These are phyloP conservation scores for Blastomyces gilchristii DNA, from an alignment of 2,329 filamentous ascomycete species.

Conservation along the genomic window DNA sequence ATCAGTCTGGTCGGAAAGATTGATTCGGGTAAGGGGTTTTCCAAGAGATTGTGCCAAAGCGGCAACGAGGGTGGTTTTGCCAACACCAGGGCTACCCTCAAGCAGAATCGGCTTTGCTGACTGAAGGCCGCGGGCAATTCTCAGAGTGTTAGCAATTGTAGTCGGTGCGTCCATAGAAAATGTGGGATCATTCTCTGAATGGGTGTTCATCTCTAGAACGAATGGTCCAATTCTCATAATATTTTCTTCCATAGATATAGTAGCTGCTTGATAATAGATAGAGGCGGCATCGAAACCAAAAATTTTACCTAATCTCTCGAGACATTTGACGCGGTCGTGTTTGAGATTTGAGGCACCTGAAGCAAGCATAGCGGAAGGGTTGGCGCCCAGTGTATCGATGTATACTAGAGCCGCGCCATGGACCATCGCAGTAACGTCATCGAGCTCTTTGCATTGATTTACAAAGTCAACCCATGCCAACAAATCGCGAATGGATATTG, in stretches of 20 bases:
- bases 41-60: constrained; percentile 73
- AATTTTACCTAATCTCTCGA: constrained; percentile 60
- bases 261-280: constrained; percentile 55
- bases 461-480: constrained; percentile 90
- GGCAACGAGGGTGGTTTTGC: constrained; percentile 87
- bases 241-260: constrained; percentile 46
- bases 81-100: constrained; percentile 94
- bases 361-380: constrained; percentile 77
- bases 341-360: constrained; percentile 59
- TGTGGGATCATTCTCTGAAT: constrained; percentile 44
- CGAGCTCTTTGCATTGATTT: constrained; percentile 51
- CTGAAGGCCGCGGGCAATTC: constrained; percentile 79
- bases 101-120: constrained; percentile 84
- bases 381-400: constrained; percentile 88
- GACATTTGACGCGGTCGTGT: constrained; percentile 60
- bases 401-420: constrained; percentile 94
- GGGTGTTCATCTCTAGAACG: constrained; percentile 46
- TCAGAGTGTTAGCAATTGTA: constrained; percentile 79
- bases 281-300: constrained; percentile 52
- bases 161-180: constrained; percentile 85
- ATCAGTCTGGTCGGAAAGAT: constrained; percentile 95
- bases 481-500: constrained; percentile 85
- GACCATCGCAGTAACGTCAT: constrained; percentile 47
- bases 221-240: constrained; percentile 65
- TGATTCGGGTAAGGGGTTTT: constrained; percentile 80